Evolutionary conservation across 495 filamentous ascomycete genomes (phyloP).

Genomic region (Aspergillus funiculosus): DNA sequence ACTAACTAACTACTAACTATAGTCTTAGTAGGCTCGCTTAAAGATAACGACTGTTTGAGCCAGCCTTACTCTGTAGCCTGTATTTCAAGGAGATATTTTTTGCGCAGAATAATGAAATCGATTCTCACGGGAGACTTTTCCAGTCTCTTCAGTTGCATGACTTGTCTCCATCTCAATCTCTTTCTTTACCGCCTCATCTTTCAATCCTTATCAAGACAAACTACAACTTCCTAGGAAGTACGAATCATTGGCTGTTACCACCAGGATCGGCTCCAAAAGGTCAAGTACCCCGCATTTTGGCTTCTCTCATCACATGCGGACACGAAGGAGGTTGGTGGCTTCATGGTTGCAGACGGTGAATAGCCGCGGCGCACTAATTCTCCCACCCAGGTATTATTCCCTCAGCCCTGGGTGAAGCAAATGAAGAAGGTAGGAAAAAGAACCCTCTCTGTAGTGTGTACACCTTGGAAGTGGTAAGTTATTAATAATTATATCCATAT

Average conservation of each 20-base stretch:
- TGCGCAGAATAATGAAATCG: too few relatives aligned
- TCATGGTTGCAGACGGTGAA: background rate
- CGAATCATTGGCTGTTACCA: conserved; percentile 6
- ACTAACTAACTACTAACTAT: too few relatives aligned
- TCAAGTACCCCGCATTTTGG: conserved; percentile 14
- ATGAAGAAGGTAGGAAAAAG: too few relatives aligned
- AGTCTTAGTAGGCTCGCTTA: too few relatives aligned
- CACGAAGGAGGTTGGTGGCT: conserved; percentile 2
- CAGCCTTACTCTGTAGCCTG: too few relatives aligned
- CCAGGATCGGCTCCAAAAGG: background rate
- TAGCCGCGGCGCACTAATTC: conserved; percentile 1
- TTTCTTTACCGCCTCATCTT: background rate
- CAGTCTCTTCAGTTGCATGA: background rate
- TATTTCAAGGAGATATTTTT: too few relatives aligned
- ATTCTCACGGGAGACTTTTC: too few relatives aligned
- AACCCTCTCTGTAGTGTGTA: too few relatives aligned
- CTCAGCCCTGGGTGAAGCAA: background rate
- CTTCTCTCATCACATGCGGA: conserved; percentile 12
- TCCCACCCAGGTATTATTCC: background rate
- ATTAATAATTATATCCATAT: too few relatives aligned
- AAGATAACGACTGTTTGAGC: too few relatives aligned
- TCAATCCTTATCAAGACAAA: background rate
- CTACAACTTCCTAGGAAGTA: too few relatives aligned
- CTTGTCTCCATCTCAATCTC: background rate
- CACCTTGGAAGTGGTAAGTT: too few relatives aligned